phyloP scores from a whole-genome alignment of 495 filamentous ascomycete species.

The Annulohypoxylon maeteangense region DNA sequence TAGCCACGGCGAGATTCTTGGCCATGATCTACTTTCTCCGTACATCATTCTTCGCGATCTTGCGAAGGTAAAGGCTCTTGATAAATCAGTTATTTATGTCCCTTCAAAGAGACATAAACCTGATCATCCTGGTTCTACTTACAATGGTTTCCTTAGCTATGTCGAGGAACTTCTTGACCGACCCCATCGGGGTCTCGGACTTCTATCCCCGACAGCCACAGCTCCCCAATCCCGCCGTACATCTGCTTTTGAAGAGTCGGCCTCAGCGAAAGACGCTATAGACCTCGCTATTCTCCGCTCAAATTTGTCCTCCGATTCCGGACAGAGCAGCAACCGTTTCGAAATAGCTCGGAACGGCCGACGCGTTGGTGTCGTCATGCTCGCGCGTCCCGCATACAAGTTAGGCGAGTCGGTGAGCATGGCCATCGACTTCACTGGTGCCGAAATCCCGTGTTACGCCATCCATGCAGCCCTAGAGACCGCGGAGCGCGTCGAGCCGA shows the following conservation, averaged over 20 bases:
- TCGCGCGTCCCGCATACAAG: constrained; percentile 90
- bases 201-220: constrained; percentile 74
- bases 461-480: constrained; percentile 81
- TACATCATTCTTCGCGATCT: constrained; percentile 90
- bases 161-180: constrained; percentile 81
- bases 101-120: constrained; percentile 25
- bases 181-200: constrained; percentile 64
- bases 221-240: constrained; percentile 64
- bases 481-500: constrained; percentile 77
- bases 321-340: constrained; percentile 84
- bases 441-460: constrained; percentile 81
- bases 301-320: constrained; percentile 68
- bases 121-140: constrained; percentile 47
- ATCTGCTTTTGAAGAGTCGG: constrained; percentile 57
- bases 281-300: constrained; percentile 87
- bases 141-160: constrained; percentile 77
- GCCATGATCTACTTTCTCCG: constrained; percentile 91
- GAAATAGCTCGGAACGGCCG: constrained; percentile 90
- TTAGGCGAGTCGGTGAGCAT: constrained; percentile 87
- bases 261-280: constrained; percentile 83
- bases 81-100: constrained; percentile 43
- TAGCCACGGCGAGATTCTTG: constrained; percentile 67
- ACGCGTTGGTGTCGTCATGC: constrained; percentile 85
- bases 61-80: constrained; percentile 69
- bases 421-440: constrained; percentile 80